These are phyloP conservation scores for Scedosporium apiospermum DNA, from an alignment of 2,329 filamentous ascomycete species.

Conservation along the genomic window DNA sequence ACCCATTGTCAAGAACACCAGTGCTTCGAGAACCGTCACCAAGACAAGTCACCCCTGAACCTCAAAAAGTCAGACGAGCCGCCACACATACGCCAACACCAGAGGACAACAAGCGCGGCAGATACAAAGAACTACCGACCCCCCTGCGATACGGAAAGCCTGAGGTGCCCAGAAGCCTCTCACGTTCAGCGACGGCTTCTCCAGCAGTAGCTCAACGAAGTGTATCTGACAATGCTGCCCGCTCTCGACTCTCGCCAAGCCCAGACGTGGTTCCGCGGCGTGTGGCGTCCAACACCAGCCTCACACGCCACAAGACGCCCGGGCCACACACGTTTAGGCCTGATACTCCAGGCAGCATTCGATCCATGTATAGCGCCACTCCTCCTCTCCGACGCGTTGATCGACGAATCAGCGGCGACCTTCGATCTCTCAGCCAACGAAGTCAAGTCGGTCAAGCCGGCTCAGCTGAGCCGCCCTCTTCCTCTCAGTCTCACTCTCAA, in stretches of 20 bases:
- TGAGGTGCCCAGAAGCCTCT: conserved; percentile 19
- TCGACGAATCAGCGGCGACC: conserved; percentile 63
- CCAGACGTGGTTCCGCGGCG: conserved; percentile 24
- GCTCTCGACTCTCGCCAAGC: conserved; percentile 7
- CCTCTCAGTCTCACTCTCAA: conserved; percentile 9
- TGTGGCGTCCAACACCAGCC: conserved; percentile 43
- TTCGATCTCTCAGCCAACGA: conserved; percentile 48
- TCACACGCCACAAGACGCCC: conserved; percentile 41
- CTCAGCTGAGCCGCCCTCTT: conserved; percentile 1
- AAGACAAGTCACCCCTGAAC: conserved; percentile 30
- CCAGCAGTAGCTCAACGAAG: conserved; percentile 18
- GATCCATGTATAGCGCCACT: conserved; percentile 42
- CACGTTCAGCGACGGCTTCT: background rate
- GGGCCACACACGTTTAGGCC: conserved; percentile 48
- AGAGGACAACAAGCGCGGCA: conserved; percentile 12
- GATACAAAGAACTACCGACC: conserved; percentile 15
- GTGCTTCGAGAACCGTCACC: conserved; percentile 28
- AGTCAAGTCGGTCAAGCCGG: conserved; percentile 17
- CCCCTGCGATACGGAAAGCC: background rate
- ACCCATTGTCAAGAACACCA: conserved; percentile 26
- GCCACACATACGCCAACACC: conserved; percentile 10
- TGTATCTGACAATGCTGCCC: conserved; percentile 25
- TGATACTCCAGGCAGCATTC: conserved; percentile 47
- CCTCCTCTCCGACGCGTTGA: conserved; percentile 64
- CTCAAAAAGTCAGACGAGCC: conserved; percentile 27